Base-by-base conservation (phyloP, 495 filamentous ascomycete species). In the Hypoxylon intermedium region DNA sequence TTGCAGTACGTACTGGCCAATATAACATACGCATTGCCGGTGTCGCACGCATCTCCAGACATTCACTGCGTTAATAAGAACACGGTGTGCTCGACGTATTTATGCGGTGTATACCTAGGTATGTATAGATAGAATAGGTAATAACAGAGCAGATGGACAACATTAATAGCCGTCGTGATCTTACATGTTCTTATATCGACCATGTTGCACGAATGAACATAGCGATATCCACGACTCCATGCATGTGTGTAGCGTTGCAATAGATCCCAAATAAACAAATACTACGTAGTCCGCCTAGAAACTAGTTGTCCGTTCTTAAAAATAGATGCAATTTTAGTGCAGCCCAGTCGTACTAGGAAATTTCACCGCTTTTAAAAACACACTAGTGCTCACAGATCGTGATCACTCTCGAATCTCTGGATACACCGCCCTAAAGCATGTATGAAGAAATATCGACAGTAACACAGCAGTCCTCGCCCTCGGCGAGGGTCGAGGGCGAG, bases 281-380 rank as follows among this genome's bases (percentile, higher is more conserved):
- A 15, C 11, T 37, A 15, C 34, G 6, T 12, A 2, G 31, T 12
- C 31, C 2, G 12, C 31, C n/a, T 13, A 33, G 9, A 33, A 33
- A 2, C 7, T 13, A 13, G 12, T 13, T 11, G 2, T 3, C 7
- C 9, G 34, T 15, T 13, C 2, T 16, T 43, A 24, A 21, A 12
- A 45, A 18, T 15, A 6, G 31, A 28, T 21, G 31, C 2, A 53
- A 18, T 18, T 38, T 46, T 38, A 48, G 37, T 19, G 19, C 12
- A 20, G 30, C 19, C 5, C 12, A 20, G 30, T 33, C 5, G 9
- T 13, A 18, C 6, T 18, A 21, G 15, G 16, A n/a, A 21, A 50
- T 38, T 45, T 56, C 46, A 56, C 38, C 44, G 52, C 52, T 46
- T 26, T 24, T 37, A 56, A 56, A 45, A 33, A 47, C 23, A 34